Conservation (phyloP, 2,329 filamentous ascomycete species). For the Cordyceps javanica region DNA sequence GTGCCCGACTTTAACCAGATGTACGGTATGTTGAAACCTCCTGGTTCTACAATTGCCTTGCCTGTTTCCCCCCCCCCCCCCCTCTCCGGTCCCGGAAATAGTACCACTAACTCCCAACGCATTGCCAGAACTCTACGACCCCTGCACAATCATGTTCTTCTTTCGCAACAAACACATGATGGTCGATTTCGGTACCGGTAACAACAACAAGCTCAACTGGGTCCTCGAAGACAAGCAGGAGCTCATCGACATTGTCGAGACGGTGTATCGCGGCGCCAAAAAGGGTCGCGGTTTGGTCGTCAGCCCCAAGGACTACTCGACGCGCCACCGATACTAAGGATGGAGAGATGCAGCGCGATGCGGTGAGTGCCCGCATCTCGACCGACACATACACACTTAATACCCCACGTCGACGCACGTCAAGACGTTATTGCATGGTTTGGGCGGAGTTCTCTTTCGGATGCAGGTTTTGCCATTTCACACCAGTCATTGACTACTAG, state of each 20-base stretch:
- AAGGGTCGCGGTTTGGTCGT: constrained; percentile 96
- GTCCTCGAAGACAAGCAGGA: constrained; percentile 94
- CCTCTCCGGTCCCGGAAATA: neutral
- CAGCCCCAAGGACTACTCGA: constrained; percentile 69
- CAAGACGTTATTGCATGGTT: neutral
- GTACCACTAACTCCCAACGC: neutral
- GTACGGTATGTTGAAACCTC: constrained; percentile 60
- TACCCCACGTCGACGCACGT: neutral
- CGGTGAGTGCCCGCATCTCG: neutral
- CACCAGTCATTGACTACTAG: neutral
- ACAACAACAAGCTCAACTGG: constrained; percentile 98
- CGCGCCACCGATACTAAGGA: constrained; percentile 30
- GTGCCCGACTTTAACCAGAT: constrained; percentile 93
- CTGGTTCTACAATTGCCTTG: too few species aligned
- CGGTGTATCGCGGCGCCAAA: constrained; percentile 96
- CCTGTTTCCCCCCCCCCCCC: neutral
- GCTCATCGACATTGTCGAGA: constrained; percentile 97
- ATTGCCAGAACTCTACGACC: constrained; percentile 67
- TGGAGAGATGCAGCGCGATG: neutral
- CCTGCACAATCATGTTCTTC: constrained; percentile 94
- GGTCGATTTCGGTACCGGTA: constrained; percentile 95
- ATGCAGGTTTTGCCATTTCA: neutral
- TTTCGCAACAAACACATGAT: constrained; percentile 99
- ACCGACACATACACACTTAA: neutral
- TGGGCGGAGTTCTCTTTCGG: neutral